phyloP scores from a whole-genome alignment of 208 protist genomes.

The Spongospora subterranea region DNA sequence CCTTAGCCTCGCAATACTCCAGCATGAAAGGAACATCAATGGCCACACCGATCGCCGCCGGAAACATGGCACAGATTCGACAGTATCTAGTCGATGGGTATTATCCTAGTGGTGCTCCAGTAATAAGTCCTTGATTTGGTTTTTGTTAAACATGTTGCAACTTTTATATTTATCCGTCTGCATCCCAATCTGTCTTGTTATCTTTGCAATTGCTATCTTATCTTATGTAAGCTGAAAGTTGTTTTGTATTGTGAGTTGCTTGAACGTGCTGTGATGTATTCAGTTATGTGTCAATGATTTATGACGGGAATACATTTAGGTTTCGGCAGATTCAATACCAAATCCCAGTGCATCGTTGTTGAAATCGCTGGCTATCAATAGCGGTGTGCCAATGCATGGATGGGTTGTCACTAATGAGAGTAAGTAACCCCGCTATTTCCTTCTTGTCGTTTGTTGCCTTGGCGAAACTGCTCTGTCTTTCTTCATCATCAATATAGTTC shows the following conservation, averaged over 20 bases:
- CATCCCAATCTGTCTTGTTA: too few relatives aligned
- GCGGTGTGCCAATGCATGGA: background rate
- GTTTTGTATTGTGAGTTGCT: too few relatives aligned
- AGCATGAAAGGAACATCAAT: constrained; percentile 61
- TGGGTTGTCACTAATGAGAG: constrained; percentile 3
- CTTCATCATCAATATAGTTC: too few relatives aligned
- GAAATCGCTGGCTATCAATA: constrained; percentile 37
- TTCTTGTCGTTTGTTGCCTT: too few relatives aligned
- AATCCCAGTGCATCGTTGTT: background rate
- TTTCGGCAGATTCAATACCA: background rate
- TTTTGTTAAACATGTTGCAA: background rate
- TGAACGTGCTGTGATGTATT: too few relatives aligned
- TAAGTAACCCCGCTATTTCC: too few relatives aligned
- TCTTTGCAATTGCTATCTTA: too few relatives aligned
- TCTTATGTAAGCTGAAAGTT: too few relatives aligned
- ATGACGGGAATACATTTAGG: background rate
- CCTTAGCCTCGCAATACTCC: constrained; percentile 1
- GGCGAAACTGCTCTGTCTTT: too few relatives aligned
- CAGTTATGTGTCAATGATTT: too few relatives aligned
- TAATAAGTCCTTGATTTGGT: background rate
- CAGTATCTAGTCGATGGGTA: constrained; percentile 61
- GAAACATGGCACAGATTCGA: constrained; percentile 52
- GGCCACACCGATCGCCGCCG: constrained; percentile 61
- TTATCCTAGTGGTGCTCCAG: constrained; percentile 22
- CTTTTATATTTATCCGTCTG: too few relatives aligned